Evolutionary conservation across 2,329 filamentous ascomycete species (phyloP).

Genomic region (Exophiala sp.): DNA sequence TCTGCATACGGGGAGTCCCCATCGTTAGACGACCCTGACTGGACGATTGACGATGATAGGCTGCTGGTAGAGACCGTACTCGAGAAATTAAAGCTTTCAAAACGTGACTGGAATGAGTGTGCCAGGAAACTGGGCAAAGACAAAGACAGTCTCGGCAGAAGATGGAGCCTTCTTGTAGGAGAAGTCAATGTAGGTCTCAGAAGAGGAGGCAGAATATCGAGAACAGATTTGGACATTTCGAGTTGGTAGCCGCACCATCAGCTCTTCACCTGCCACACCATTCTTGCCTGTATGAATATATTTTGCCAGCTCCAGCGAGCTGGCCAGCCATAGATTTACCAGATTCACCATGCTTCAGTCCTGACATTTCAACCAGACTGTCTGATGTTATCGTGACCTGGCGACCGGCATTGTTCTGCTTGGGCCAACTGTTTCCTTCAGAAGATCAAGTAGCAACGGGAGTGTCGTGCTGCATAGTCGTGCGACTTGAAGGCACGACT

Average conservation of each 20-base stretch:
- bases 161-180: conserved; percentile 43
- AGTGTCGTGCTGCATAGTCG: too few species aligned
- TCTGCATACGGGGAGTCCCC: conserved; percentile 20
- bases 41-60: conserved; percentile 42
- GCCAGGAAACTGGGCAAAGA: conserved; percentile 42
- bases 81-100: conserved; percentile 42
- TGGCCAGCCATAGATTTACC: conserved; percentile 1
- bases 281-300: not conserved
- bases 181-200: conserved; percentile 42
- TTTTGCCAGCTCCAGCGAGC: conserved; percentile 16
- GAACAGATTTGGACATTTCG: conserved; percentile 22
- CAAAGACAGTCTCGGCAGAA: conserved; percentile 38
- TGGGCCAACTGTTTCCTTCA: too few species aligned
- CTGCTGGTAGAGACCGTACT: conserved; percentile 43
- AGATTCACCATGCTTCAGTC: not conserved
- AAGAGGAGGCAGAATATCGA: conserved; percentile 22
- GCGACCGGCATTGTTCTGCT: too few species aligned
- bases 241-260: conserved; percentile 13
- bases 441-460: too few species aligned
- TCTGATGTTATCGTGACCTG: too few species aligned
- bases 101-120: conserved; percentile 45
- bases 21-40: conserved; percentile 27
- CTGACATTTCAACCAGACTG: not conserved
- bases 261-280: not conserved
- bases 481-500: too few species aligned